Conservation (phyloP, 441 rosid species). For the Adansonia gregorii region DNA sequence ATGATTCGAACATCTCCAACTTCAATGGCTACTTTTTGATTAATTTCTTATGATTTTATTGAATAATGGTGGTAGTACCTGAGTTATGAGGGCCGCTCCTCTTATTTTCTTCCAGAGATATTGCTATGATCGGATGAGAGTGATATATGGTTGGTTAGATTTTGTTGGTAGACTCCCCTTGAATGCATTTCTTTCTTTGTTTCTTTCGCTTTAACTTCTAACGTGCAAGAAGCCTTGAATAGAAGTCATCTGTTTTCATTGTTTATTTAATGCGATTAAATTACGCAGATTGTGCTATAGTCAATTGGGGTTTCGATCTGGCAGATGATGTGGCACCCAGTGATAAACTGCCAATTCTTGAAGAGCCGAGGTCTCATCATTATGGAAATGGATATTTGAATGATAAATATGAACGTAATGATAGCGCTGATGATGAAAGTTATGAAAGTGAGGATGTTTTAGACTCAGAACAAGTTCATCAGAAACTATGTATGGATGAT, state of each 20-base stretch:
- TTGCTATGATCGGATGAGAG: background rate
- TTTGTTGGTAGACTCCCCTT: background rate
- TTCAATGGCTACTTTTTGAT: background rate
- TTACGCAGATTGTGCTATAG: constrained; percentile 68
- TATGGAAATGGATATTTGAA: constrained; percentile 57
- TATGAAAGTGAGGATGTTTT: constrained; percentile 69
- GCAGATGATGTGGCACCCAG: constrained; percentile 80
- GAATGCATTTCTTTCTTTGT: background rate
- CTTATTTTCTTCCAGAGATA: background rate
- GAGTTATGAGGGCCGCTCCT: background rate
- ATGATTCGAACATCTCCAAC: background rate
- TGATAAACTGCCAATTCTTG: constrained; percentile 21
- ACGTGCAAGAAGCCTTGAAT: background rate
- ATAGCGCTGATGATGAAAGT: constrained; percentile 40
- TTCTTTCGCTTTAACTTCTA: background rate
- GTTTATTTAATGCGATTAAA: constrained; percentile 3
- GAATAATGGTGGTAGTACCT: background rate
- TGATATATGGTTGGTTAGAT: background rate
- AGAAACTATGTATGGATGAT: constrained; percentile 36
- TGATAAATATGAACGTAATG: constrained; percentile 42
- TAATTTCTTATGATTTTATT: background rate
- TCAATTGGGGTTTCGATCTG: constrained; percentile 85
- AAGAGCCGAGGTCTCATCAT: constrained; percentile 40
- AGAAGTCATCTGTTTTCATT: constrained; percentile 13
- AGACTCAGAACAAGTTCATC: constrained; percentile 51